A percentile compares a stretch with the other conserved stretches of the same genome.
Evolutionary conservation across 805 yeast species (phyloP).

Genomic region (Lipomyces lipofer): DNA sequence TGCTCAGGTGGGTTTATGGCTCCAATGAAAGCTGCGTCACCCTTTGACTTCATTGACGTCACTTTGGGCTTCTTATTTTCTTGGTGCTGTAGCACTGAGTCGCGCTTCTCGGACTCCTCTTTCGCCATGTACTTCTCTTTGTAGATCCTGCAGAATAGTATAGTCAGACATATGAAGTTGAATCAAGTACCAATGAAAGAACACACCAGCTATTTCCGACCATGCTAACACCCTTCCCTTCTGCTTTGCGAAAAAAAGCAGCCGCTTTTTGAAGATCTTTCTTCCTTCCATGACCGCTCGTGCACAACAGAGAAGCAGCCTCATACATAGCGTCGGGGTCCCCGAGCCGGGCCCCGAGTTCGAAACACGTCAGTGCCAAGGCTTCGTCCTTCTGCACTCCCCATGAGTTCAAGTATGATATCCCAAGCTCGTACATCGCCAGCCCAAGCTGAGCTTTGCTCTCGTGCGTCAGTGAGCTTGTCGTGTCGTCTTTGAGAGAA

Average conservation of each 20-base stretch:
- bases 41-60: no score
- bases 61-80: no score
- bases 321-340: conserved; percentile 67
- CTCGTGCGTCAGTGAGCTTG: neutral
- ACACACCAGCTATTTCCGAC: conserved; percentile 67
- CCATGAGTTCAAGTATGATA: conserved; percentile 56
- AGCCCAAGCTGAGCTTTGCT: conserved; percentile 36
- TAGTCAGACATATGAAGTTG: neutral
- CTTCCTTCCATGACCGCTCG: conserved; percentile 52
- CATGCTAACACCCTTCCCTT: conserved; percentile 57
- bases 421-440: conserved; percentile 63
- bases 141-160: conserved; percentile 11
- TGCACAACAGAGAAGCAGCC: conserved; percentile 67
- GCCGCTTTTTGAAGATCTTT: conserved; percentile 65
- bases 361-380: conserved; percentile 59
- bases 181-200: neutral
- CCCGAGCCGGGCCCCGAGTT: conserved; percentile 67
- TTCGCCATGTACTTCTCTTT: conserved; percentile 22
- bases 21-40: no score
- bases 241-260: conserved; percentile 68
- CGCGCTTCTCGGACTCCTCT: neutral
- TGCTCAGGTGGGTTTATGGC: neutral
- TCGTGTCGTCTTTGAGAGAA: neutral
- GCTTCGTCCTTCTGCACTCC: conserved; percentile 56
- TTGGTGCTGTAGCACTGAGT: neutral